Percentiles rank a stretch among this genome's conserved stretches.
Conservation (phyloP, 805 yeast species). For the Tetrapisispora fleetii region DNA sequence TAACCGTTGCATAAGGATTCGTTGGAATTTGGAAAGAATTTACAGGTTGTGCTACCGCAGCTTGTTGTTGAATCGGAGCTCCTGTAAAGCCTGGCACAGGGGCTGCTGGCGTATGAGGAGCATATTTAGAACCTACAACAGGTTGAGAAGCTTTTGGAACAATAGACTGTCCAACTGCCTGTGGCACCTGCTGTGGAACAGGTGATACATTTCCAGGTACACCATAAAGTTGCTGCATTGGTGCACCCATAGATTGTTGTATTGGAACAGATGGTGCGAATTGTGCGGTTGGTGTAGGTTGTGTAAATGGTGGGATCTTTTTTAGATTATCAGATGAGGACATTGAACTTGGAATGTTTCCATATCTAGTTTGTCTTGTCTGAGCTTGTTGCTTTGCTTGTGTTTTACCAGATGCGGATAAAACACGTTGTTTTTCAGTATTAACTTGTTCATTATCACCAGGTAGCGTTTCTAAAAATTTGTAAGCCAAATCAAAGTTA, state of each 20-base stretch:
- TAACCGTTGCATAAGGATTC: constrained; percentile 11
- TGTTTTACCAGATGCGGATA: constrained; percentile 46
- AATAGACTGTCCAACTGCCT: constrained; percentile 2
- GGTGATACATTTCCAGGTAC: neutral
- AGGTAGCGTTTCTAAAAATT: constrained; percentile 62
- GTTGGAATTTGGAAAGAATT: constrained; percentile 10
- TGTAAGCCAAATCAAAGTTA: constrained; percentile 69
- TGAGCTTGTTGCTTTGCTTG: constrained; percentile 4
- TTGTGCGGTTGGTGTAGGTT: neutral
- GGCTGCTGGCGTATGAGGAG: constrained; percentile 13
- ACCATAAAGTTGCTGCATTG: constrained; percentile 1
- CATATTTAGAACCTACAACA: constrained; percentile 15
- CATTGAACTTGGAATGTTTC: neutral
- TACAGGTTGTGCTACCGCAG: constrained; percentile 8
- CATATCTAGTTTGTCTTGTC: constrained; percentile 4
- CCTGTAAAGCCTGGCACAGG: constrained; percentile 16
- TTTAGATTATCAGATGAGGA: neutral
- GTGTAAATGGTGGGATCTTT: neutral
- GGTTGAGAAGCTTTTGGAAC: constrained; percentile 11
- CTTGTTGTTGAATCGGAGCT: constrained; percentile 21
- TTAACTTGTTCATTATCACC: constrained; percentile 59
- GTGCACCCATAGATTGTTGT: neutral
- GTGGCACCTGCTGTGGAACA: neutral
- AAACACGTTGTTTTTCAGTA: constrained; percentile 69
- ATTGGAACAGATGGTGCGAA: neutral